These are phyloP conservation scores for Metschnikowia similis DNA, from an alignment of 805 yeast species.

Conservation along the genomic window DNA sequence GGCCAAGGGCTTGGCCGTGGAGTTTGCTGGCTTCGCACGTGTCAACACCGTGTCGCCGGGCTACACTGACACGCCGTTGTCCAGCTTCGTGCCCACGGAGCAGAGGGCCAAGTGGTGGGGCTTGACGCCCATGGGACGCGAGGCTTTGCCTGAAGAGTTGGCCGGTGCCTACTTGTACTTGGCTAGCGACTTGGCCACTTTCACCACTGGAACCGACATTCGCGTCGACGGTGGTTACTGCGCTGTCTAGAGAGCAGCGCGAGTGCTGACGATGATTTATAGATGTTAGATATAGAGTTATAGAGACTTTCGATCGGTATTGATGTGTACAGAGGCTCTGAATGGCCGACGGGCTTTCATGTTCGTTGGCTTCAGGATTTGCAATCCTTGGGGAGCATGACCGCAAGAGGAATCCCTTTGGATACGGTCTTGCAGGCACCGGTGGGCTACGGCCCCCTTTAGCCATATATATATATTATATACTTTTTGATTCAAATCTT, in stretches of 20 bases:
- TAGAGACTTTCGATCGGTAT: no score
- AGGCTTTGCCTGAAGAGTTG: conserved; percentile 20
- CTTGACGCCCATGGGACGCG: conserved; percentile 21
- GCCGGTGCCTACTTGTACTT: conserved; percentile 22
- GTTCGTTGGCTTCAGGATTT: no score
- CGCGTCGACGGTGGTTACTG: conserved; percentile 23
- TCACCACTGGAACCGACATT: conserved; percentile 21
- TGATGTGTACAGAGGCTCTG: no score
- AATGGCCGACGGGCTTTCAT: no score
- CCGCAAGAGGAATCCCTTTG: no score
- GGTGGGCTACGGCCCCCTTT: no score
- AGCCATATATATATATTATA: no score
- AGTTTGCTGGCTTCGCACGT: conserved; percentile 20
- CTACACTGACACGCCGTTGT: conserved; percentile 19
- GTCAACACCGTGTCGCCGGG: conserved; percentile 21
- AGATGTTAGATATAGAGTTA: no score
- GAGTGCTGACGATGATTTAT: no score
- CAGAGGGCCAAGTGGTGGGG: conserved; percentile 23
- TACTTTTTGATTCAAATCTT: no score
- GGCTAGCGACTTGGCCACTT: conserved; percentile 21
- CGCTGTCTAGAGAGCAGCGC: conserved; percentile 7
- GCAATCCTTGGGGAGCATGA: no score
- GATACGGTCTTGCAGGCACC: no score
- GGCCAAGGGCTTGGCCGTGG: conserved; percentile 21
- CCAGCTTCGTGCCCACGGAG: conserved; percentile 18